Base-by-base conservation (phyloP, 2,329 filamentous ascomycete genomes). In the Venturia nashicola region DNA sequence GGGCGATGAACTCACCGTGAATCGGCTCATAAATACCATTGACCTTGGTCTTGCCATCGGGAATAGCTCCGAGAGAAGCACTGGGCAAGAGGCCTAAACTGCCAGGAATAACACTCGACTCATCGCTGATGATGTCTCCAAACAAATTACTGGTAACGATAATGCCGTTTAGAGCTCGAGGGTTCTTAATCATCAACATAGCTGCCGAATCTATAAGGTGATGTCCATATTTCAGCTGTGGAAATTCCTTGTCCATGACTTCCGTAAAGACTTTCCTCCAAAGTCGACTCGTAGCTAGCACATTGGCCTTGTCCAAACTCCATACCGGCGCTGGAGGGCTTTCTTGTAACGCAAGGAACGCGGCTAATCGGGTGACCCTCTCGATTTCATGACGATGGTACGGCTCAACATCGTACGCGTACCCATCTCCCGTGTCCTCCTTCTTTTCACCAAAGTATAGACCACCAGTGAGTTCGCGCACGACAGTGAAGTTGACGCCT, bases 1-100 rank as follows among this genome's bases (percentile, higher is more conserved):
- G 23, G 6, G n/a, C 3, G n/a, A 46, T 27, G 3, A 23, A 70
- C 79, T 71, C 80, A 91, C 90, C 92, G 76, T 99, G 93, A 70
- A 99, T 97, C 34, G 93, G 93, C 82, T 97, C 93, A 75, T 96
- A 99, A 72, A 97, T 96, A 70, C 91, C 93, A 74, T 95, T 96
- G 73, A 92, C 90, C 74, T 84, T 87, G 70, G 81, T 83, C 80
- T 91, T 89, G 64, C 90, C 90, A 74, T 95, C 91, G 0, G 93
- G 93, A 66, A 96, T 86, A 48, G 89, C 90, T 68, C 87, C 89
- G 73, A 97, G 79, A 76, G 88, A 94, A 14, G 93, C 93, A 74
- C 88, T 93, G 34, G 93, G 93, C 69, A 96, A 79, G 68, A 97
- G 80, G 39, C 94, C 93, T 69, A 97, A 85, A 70, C 87, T 91